A percentile compares a stretch with the other conserved stretches of the same genome.
phyloP scores from a whole-genome alignment of 2,329 filamentous ascomycete genomes.

The Exophiala sp. region DNA sequence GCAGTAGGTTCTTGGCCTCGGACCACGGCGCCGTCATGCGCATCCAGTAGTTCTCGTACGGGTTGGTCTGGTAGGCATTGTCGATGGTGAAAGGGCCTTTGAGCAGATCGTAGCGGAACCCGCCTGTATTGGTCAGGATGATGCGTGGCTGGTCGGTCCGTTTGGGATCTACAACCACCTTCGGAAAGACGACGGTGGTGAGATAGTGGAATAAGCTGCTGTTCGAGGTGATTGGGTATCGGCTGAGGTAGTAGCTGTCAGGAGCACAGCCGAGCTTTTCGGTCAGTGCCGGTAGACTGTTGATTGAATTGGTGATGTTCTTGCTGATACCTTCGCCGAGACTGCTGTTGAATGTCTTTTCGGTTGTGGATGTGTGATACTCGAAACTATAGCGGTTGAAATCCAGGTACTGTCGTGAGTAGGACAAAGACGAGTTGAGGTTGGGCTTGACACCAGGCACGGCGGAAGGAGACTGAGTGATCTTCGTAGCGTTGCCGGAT shows the following conservation, averaged over 20 bases:
- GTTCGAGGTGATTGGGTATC: constrained; percentile 48
- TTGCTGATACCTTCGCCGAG: constrained; percentile 44
- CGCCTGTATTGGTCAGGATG: constrained; percentile 56
- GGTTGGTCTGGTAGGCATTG: constrained; percentile 30
- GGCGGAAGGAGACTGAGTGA: constrained; percentile 14
- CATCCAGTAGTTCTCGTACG: constrained; percentile 32
- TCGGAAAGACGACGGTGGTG: constrained; percentile 44
- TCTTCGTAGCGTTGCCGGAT: constrained; percentile 18
- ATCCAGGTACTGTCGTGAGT: constrained; percentile 59
- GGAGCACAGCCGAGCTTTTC: constrained; percentile 56
- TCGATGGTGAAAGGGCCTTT: constrained; percentile 56
- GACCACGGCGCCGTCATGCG: constrained; percentile 33
- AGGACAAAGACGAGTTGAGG: constrained; percentile 39
- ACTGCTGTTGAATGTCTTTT: constrained; percentile 45
- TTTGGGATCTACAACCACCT: constrained; percentile 48
- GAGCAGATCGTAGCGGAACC: constrained; percentile 56
- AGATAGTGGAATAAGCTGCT: constrained; percentile 54
- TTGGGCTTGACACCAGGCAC: constrained; percentile 27
- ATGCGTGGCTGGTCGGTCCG: constrained; percentile 49
- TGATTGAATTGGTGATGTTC: constrained; percentile 48
- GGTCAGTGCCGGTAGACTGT: constrained; percentile 50
- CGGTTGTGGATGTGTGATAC: constrained; percentile 54
- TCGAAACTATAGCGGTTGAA: constrained; percentile 62
- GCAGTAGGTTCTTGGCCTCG: constrained; percentile 30
- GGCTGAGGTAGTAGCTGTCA: constrained; percentile 53